Base-by-base conservation (phyloP, 306 rosid species). In the Biancaea sappan region DNA sequence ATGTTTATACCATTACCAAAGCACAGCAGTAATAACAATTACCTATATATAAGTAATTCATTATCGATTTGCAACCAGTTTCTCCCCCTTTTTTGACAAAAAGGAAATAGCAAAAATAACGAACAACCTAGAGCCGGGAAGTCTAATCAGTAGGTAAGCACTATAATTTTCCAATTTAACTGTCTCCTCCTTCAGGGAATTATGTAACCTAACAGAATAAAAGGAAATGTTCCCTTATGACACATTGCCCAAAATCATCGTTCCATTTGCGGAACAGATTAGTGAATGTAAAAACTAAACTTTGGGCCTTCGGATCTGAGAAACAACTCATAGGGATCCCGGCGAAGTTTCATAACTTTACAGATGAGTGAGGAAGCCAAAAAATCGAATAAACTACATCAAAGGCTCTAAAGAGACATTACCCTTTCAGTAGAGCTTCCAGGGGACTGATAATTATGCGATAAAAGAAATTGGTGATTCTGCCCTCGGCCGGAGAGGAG, bases 21-120 rank as follows among this genome's bases (percentile, higher is more conserved):
- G 37, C 22, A 40, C 37, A 41, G 35, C 13, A 24, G 29, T 35
- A 21, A 24, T 21, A 64, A 38, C 29, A 66, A 69, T 50, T 57
- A 58, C 56, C 80, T 26, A 22, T 19, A 4, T 21, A 46, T 25
- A 82, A 73, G 3, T 50, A 19, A 54, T 67, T 77, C 37, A 26
- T 21, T 47, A 26, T 34, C 40, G 38, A 65, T 66, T 71, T 7
- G 13, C 69, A 44, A 52, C 16, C 41, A 21, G 72, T 59, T 14
- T 29, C 16, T 16, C 37, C 1, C 60, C 32, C 13, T 58, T 37
- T 38, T 1, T 19, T 15, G 24, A 40, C 12, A 2, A 12, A 37
- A 12, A 8, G 18, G 12, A 38, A 6, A 22, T 22, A 3, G 19
- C 32, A 64, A 21, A 40, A 40, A 21, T 13, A 38, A 40, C 47